phyloP scores from a whole-genome alignment of 495 filamentous ascomycete genomes.

The Sporormia fimetaria region DNA sequence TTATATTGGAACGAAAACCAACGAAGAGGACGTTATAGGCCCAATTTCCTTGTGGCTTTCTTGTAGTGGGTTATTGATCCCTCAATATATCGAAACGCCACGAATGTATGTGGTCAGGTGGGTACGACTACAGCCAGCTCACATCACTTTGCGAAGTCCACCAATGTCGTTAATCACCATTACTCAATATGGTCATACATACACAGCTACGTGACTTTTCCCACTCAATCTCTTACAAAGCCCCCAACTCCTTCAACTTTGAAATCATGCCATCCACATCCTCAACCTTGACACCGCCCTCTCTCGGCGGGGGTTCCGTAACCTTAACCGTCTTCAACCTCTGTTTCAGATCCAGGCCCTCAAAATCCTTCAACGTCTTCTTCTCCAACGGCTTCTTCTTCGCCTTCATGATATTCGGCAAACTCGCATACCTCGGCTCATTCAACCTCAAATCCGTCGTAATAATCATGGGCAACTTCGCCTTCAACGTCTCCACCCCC shows the following conservation, averaged over 20 bases:
- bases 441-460: conserved; percentile 94
- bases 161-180: no score
- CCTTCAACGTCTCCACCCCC: conserved; percentile 76
- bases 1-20: no score
- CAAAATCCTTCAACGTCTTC: conserved; percentile 71
- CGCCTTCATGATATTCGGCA: conserved; percentile 99
- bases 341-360: conserved; percentile 52
- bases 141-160: no score
- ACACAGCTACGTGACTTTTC: no score
- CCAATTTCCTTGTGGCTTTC: no score
- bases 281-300: conserved; percentile 93
- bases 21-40: no score
- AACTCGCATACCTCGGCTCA: conserved; percentile 83
- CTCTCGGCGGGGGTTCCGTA: conserved; percentile 70
- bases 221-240: conserved; percentile 45
- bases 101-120: no score
- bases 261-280: conserved; percentile 86
- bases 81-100: no score
- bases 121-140: no score
- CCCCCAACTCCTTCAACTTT: conserved; percentile 92
- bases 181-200: no score
- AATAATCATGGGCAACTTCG: conserved; percentile 77
- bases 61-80: no score
- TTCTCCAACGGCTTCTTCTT: conserved; percentile 99
- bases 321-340: conserved; percentile 78